Percentiles rank a stretch among this genome's conserved stretches.
Conservation (phyloP, 1,284 basidiomycete genomes). For the Paramarasmius palmivorus region DNA sequence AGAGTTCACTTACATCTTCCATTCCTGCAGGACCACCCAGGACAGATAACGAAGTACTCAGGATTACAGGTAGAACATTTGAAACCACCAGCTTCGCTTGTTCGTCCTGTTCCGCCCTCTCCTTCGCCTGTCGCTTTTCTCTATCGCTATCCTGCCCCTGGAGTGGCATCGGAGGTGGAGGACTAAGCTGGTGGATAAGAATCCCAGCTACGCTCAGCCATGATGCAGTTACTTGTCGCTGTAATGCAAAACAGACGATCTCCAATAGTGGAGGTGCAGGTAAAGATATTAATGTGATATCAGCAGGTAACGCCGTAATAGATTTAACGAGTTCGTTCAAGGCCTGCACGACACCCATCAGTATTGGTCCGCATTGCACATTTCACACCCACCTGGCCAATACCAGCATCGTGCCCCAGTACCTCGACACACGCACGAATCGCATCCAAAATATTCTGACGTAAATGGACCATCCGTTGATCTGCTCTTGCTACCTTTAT, state of each 20-base stretch:
- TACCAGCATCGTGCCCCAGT: constrained; percentile 76
- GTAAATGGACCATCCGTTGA: constrained; percentile 58
- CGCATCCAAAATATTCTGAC: constrained; percentile 62
- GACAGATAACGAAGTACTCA: constrained; percentile 59
- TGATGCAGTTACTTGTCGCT: constrained; percentile 73
- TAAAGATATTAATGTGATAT: constrained; percentile 77
- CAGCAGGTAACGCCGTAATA: constrained; percentile 71
- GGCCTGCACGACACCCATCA: constrained; percentile 43
- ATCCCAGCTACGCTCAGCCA: constrained; percentile 84
- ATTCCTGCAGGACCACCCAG: constrained; percentile 48
- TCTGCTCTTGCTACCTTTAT: constrained; percentile 67
- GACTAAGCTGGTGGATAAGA: constrained; percentile 77
- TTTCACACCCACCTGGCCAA: constrained; percentile 64
- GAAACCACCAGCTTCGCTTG: constrained; percentile 49
- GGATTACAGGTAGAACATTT: constrained; percentile 55
- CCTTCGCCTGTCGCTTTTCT: constrained; percentile 35
- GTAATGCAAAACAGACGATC: constrained; percentile 75
- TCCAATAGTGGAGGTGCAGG: constrained; percentile 77
- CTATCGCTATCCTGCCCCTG: constrained; percentile 32
- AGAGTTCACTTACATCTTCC: constrained; percentile 58
- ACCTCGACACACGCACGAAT: constrained; percentile 64
- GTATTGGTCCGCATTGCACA: not conserved
- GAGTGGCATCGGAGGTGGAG: constrained; percentile 54
- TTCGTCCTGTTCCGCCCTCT: constrained; percentile 29
- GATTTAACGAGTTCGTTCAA: constrained; percentile 81